phyloP scores from a whole-genome alignment of 306 rosid species.

The Mucuna pruriens region DNA sequence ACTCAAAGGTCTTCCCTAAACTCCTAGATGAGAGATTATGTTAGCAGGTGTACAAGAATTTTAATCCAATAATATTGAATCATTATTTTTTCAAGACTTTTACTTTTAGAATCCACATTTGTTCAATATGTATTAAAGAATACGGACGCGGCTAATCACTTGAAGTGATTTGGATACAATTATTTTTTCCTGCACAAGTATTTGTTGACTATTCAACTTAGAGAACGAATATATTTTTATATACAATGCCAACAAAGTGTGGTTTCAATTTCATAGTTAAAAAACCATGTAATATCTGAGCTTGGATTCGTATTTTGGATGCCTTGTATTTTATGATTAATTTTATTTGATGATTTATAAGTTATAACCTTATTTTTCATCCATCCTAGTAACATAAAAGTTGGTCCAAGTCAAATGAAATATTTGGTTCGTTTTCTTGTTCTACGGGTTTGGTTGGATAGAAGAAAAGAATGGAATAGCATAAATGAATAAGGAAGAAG shows the following conservation, averaged over 20 bases:
- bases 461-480: slow-evolving; percentile 22
- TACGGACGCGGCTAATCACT: neutral
- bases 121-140: neutral
- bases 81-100: neutral
- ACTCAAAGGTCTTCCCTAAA: slow-evolving; percentile 17
- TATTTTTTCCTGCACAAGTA: neutral
- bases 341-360: neutral
- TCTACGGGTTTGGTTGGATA: slow-evolving; percentile 3
- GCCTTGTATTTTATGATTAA: neutral
- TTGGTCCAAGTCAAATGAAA: slow-evolving; percentile 41
- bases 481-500: slow-evolving; percentile 10
- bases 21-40: slow-evolving; percentile 25
- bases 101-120: neutral
- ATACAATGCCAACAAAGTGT: neutral
- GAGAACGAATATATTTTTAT: neutral
- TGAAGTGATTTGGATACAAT: neutral
- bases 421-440: neutral
- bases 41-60: neutral
- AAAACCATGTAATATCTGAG: neutral
- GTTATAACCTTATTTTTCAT: neutral
- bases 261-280: neutral
- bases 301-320: neutral
- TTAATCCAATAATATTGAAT: slow-evolving; percentile 7
- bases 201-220: neutral
- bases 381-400: neutral